A percentile compares a stretch with the other conserved stretches of the same genome.
phyloP scores from a whole-genome alignment of 2,329 filamentous ascomycete genomes.

The Setomelanomma holmii region DNA sequence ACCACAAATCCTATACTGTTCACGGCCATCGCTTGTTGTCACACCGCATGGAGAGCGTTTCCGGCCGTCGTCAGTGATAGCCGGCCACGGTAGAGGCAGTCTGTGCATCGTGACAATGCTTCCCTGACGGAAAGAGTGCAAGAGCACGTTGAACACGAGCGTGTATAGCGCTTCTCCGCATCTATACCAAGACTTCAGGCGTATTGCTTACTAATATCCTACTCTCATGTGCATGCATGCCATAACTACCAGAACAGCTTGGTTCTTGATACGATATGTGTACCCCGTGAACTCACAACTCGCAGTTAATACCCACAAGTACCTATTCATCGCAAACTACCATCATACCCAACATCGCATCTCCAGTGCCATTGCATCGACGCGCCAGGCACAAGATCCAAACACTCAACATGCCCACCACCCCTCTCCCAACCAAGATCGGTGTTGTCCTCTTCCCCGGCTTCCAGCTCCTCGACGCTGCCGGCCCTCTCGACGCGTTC shows the following conservation, averaged over 20 bases:
- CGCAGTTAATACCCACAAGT: no score
- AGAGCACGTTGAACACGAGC: background rate
- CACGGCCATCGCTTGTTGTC: no score
- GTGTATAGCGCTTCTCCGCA: constrained; percentile 12
- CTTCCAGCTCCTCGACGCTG: constrained; percentile 48
- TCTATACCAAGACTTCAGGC: constrained; percentile 1
- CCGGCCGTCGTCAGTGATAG: background rate
- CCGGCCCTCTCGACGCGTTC: constrained; percentile 58
- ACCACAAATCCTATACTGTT: background rate
- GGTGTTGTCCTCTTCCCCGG: constrained; percentile 47
- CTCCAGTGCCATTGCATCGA: no score
- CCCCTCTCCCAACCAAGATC: constrained; percentile 34
- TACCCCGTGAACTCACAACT: background rate
- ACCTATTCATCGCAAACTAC: no score
- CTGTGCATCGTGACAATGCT: background rate
- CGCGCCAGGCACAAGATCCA: no score
- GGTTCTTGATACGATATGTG: background rate
- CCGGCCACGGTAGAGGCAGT: background rate
- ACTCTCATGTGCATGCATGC: constrained; percentile 1
- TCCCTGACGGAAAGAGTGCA: background rate
- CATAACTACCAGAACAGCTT: background rate
- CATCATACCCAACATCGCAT: no score
- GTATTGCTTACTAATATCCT: constrained; percentile 5
- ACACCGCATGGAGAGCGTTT: no score
- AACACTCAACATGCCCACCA: constrained; percentile 3